A percentile compares a stretch with the other conserved stretches of the same genome.
Evolutionary conservation across 169 alveolate genomes (phyloP).

Genomic region (Theileria luwenshuni): DNA sequence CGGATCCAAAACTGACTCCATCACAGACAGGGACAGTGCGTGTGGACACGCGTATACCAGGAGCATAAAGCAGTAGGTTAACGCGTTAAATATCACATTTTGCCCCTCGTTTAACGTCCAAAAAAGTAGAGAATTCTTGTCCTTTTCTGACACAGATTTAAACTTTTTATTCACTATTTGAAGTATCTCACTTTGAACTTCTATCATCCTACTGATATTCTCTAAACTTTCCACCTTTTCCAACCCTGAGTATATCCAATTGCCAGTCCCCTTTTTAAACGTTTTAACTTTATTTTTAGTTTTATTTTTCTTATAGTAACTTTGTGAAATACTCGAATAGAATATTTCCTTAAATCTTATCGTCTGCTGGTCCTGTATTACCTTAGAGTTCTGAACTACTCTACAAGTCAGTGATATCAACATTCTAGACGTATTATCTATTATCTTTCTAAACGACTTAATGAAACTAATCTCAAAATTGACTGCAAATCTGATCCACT

Average conservation of each 20-base stretch:
- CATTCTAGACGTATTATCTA: not conserved
- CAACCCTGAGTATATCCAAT: conserved; percentile 27
- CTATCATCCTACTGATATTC: not conserved
- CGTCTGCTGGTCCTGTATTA: conserved; percentile 7
- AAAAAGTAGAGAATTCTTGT: conserved; percentile 8
- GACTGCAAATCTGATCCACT: conserved; percentile 7
- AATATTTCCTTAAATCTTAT: not conserved
- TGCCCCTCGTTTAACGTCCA: conserved; percentile 10
- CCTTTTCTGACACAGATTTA: conserved; percentile 12
- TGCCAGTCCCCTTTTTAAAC: conserved; percentile 5
- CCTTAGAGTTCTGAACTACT: conserved; percentile 1
- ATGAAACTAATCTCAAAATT: conserved; percentile 13
- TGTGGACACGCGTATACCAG: conserved; percentile 31
- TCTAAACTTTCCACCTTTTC: conserved; percentile 12
- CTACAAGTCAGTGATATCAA: conserved; percentile 12
- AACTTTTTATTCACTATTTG: conserved; percentile 23
- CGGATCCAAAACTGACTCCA: conserved; percentile 12
- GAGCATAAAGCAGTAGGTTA: conserved; percentile 26
- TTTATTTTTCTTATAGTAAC: not conserved
- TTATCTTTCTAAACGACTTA: conserved; percentile 16
- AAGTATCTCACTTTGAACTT: not conserved
- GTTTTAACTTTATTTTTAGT: conserved; percentile 3
- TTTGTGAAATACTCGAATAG: not conserved
- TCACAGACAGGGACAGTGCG: conserved; percentile 15
- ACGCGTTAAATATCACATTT: conserved; percentile 13